Conservation (phyloP, 768 basidiomycete genomes). For the Clitopilus passeckerianus region DNA sequence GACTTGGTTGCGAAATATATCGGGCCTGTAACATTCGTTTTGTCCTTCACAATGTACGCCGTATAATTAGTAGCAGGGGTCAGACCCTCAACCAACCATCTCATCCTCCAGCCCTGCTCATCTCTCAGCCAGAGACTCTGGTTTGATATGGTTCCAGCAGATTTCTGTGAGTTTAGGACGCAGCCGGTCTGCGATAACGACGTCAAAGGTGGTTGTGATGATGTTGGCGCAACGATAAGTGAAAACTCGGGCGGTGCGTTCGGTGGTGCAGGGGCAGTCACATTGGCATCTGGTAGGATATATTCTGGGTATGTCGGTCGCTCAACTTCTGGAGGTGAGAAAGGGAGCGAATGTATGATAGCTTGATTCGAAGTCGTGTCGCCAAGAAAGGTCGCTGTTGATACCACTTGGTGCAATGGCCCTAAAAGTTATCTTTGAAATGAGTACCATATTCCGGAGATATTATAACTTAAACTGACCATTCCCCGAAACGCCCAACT, state of each 20-base stretch:
- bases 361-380: constrained; percentile 75
- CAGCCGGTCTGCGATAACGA: constrained; percentile 55
- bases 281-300: constrained; percentile 57
- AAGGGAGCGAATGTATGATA: constrained; percentile 64
- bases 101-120: constrained; percentile 55
- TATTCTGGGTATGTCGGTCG: constrained; percentile 70
- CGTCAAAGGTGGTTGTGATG: constrained; percentile 27
- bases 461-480: constrained; percentile 18
- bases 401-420: constrained; percentile 41
- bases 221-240: constrained; percentile 50
- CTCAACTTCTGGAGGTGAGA: constrained; percentile 21
- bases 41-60: constrained; percentile 55
- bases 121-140: constrained; percentile 55
- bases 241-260: constrained; percentile 43
- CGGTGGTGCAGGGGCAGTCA: constrained; percentile 36
- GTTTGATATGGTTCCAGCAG: constrained; percentile 33
- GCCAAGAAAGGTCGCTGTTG: constrained; percentile 51
- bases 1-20: constrained; percentile 76
- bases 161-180: constrained; percentile 37
- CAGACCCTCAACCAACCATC: constrained; percentile 63
- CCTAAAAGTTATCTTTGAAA: constrained; percentile 21
- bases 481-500: constrained; percentile 51
- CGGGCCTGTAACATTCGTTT: constrained; percentile 57
- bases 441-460: background rate
- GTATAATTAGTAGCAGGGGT: constrained; percentile 74